A percentile compares a stretch with the other conserved stretches of the same genome.
Evolutionary conservation across 192 early-diverging fungal genomes (phyloP).

Genomic region (Mortierella hygrophila): DNA sequence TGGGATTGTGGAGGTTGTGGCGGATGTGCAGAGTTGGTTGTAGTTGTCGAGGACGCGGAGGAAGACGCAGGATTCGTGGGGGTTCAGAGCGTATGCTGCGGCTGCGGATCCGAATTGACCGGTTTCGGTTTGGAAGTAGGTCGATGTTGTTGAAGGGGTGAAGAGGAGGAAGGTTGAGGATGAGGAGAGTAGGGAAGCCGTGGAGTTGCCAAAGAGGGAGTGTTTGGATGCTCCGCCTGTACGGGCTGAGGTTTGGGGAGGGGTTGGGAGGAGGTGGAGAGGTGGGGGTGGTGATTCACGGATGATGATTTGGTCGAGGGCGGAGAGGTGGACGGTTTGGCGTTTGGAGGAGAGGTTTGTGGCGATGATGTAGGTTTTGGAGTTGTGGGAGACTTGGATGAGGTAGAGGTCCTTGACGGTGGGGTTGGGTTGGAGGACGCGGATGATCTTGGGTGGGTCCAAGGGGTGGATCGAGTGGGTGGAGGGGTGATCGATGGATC

Average conservation of each 20-base stretch:
- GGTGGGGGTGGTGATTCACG: background rate
- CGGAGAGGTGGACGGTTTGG: constrained; percentile 56
- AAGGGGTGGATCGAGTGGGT: constrained; percentile 6
- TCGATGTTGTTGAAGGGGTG: background rate
- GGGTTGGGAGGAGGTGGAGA: constrained; percentile 15
- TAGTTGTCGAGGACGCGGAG: constrained; percentile 29
- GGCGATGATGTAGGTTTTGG: constrained; percentile 40
- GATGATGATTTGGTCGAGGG: constrained; percentile 22
- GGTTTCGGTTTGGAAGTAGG: constrained; percentile 26
- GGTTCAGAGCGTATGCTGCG: constrained; percentile 36
- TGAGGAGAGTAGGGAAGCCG: background rate
- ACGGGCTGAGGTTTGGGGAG: background rate
- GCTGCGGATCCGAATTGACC: constrained; percentile 55
- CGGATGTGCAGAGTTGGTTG: constrained; percentile 7
- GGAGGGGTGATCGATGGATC: constrained; percentile 12
- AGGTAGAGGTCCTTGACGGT: constrained; percentile 49
- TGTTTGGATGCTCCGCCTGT: background rate
- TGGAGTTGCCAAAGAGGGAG: background rate
- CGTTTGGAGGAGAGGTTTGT: constrained; percentile 55
- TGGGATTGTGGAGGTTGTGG: background rate
- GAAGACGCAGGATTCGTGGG: constrained; percentile 56
- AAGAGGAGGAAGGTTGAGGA: background rate
- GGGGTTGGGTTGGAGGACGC: constrained; percentile 34
- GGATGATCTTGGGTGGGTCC: constrained; percentile 8
- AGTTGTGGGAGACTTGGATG: constrained; percentile 35